Percentiles rank a stretch among this genome's conserved stretches.
Conservation (phyloP, 148 eudicot species). For the Dianthus caryophyllus region DNA sequence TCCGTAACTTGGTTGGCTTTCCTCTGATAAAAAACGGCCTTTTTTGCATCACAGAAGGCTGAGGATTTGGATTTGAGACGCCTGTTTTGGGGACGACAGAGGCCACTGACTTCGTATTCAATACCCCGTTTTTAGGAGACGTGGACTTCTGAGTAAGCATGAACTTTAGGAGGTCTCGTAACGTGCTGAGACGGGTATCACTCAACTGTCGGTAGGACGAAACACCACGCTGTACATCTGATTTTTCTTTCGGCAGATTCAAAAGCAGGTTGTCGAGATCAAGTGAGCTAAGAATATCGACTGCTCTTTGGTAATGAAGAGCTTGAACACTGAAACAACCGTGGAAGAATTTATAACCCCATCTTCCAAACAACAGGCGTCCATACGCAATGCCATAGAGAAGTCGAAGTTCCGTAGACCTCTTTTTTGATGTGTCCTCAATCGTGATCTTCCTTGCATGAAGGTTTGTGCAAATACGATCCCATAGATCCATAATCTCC, state of each 20-base stretch:
- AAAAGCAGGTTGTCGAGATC: constrained; percentile 42
- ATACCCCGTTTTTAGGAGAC: constrained; percentile 9
- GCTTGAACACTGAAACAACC: constrained; percentile 74
- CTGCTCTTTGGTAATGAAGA: constrained; percentile 52
- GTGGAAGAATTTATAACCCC: constrained; percentile 69
- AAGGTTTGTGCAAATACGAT: constrained; percentile 72
- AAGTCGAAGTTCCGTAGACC: constrained; percentile 64
- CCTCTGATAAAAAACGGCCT: constrained; percentile 21
- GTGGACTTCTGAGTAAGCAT: constrained; percentile 54
- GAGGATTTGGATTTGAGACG: constrained; percentile 24
- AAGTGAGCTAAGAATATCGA: constrained; percentile 53
- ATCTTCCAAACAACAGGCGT: constrained; percentile 77
- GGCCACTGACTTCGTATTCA: constrained; percentile 30
- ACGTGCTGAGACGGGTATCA: constrained; percentile 43
- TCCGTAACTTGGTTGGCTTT: constrained; percentile 39
- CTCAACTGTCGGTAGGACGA: constrained; percentile 53
- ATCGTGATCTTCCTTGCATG: constrained; percentile 60
- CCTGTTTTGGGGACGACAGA: constrained; percentile 11
- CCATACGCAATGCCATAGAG: constrained; percentile 80
- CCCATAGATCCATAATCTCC: constrained; percentile 91
- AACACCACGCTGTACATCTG: constrained; percentile 38
- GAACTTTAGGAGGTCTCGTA: constrained; percentile 62
- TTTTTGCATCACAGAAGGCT: background rate
- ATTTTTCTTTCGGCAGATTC: constrained; percentile 19
- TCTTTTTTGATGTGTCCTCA: constrained; percentile 71